Percentiles rank a stretch among this genome's conserved stretches.
Evolutionary conservation across 108 stramenopile species (phyloP).

Genomic region (Asterionellopsis glacialis): DNA sequence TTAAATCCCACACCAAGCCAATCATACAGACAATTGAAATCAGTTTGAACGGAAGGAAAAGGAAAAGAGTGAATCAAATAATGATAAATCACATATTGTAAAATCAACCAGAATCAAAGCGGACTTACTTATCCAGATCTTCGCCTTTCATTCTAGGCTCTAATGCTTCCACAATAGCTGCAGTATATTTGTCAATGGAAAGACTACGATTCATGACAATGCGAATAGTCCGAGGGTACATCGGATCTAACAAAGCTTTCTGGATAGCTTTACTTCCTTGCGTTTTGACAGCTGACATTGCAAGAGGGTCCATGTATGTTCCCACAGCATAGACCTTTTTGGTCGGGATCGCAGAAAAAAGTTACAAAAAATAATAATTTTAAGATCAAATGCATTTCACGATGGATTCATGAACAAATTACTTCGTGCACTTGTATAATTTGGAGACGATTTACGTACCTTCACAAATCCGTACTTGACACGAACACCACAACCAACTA

Average conservation of each 20-base stretch:
- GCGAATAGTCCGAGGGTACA: constrained; percentile 77
- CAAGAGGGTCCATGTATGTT: constrained; percentile 75
- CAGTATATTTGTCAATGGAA: constrained; percentile 80
- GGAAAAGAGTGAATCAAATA: neutral
- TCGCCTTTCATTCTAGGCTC: constrained; percentile 83
- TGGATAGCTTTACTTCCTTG: constrained; percentile 43
- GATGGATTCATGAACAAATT: neutral
- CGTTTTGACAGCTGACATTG: constrained; percentile 68
- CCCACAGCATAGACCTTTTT: constrained; percentile 82
- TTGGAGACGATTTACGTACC: constrained; percentile 19
- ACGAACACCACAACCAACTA: constrained; percentile 80
- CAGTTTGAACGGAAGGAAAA: neutral
- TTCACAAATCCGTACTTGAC: constrained; percentile 88
- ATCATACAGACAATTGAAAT: too few species aligned
- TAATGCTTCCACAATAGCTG: constrained; percentile 79
- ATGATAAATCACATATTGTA: neutral
- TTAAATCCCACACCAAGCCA: neutral
- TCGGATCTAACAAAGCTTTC: constrained; percentile 72
- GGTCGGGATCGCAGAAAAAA: neutral
- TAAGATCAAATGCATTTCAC: neutral
- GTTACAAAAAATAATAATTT: neutral
- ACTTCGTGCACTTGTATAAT: neutral
- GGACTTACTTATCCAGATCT: constrained; percentile 60
- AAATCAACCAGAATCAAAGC: neutral
- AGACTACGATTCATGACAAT: constrained; percentile 86